A percentile compares a stretch with the other conserved stretches of the same genome.
Evolutionary conservation across 805 yeast genomes (phyloP).

Genomic region (Saturnispora dispora): DNA sequence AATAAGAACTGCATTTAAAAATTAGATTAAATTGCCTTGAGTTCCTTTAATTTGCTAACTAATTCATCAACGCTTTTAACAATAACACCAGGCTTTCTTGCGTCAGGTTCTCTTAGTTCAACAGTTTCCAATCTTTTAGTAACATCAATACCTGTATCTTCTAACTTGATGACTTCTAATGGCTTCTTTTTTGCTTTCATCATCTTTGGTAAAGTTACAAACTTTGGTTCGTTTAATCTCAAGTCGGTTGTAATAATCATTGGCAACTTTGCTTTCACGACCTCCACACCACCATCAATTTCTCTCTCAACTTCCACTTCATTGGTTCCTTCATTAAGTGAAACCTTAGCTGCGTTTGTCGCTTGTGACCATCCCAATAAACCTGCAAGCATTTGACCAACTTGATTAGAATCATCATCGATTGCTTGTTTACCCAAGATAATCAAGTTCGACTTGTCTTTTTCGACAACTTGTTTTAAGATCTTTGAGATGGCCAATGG

Average conservation of each 20-base stretch:
- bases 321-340: slow-evolving; percentile 37
- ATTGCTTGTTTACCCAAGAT: slow-evolving; percentile 94
- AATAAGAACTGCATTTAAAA: background rate
- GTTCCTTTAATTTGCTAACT: slow-evolving; percentile 65
- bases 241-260: slow-evolving; percentile 85
- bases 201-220: slow-evolving; percentile 89
- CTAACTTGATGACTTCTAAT: slow-evolving; percentile 51
- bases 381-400: slow-evolving; percentile 96
- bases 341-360: slow-evolving; percentile 85
- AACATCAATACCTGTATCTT: slow-evolving; percentile 63
- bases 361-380: slow-evolving; percentile 94
- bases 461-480: slow-evolving; percentile 60
- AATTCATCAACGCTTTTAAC: slow-evolving; percentile 79
- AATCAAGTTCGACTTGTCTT: slow-evolving; percentile 65
- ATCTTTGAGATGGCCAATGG: slow-evolving; percentile 88
- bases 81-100: slow-evolving; percentile 71
- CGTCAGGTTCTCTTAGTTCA: slow-evolving; percentile 78
- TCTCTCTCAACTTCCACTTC: slow-evolving; percentile 80
- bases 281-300: slow-evolving; percentile 91
- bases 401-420: slow-evolving; percentile 90
- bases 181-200: slow-evolving; percentile 99
- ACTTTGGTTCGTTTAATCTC: slow-evolving; percentile 90
- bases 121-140: slow-evolving; percentile 56
- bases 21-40: slow-evolving; percentile 47
- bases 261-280: slow-evolving; percentile 70